Evolutionary conservation across 176 grass and related monocot species (phyloP), one percentile per base, ranked within the genome.

Genomic region (Luzula sylvatica): DNA sequence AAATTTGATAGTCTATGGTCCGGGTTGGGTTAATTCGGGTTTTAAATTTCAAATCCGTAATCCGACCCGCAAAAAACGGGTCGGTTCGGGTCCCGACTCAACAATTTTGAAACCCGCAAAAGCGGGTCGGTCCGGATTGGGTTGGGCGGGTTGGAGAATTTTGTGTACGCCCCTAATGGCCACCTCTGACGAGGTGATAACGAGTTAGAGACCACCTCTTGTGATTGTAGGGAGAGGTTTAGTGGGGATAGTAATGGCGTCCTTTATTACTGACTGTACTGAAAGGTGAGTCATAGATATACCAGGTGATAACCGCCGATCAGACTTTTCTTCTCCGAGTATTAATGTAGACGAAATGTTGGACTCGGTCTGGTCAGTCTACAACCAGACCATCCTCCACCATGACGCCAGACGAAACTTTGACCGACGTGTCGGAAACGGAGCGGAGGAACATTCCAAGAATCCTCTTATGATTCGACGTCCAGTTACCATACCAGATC

Each of bases 401-500:
- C 92, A 96, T 8, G 56, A 59, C 1, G 92, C 45, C 81, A 4
- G 92, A 74, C 3, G 90, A 83, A 0, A 6, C 23, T 0, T 40
- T 76, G 15, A 62, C 35, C 7, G 47, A 2, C 25, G 55, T 1
- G 2, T 79, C 68, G 1, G 89, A 69, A 15, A 98, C 65, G 54
- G 92, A 98, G 12, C 84, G 92, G 5, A 98, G 78, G 65, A 98
- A 98, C 15, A 77, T 54, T 14, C 92, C 81, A 44, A 98, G 65
- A 13, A 77, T 77, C 26, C 74, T 84, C 68, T 98, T 98, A 54
- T 98, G 85, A 1, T 20, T 6, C 2, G 38, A 74, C 3, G 75
- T 53, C 92, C 92, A 98, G 0, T n/a, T 2, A 7, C 92, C 92
- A 56, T 98, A 98, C 92, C 92, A 98, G 70, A 98, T 98, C 4